Base-by-base conservation (phyloP, 2,329 filamentous ascomycete genomes). In the Pyrenochaeta sp. region DNA sequence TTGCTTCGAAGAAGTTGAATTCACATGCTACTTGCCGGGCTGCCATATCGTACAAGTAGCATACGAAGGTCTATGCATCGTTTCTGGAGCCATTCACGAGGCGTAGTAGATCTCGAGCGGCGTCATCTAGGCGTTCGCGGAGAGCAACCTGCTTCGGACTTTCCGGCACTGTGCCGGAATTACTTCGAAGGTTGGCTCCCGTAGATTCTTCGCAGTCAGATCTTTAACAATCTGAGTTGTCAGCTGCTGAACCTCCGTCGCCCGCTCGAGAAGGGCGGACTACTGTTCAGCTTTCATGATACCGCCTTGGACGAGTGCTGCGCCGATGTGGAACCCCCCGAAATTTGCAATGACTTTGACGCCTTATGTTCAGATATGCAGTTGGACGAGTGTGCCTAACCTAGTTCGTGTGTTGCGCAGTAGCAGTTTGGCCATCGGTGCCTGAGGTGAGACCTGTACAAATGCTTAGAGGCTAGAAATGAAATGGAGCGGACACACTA, bases 121-220 rank as follows among this genome's bases (percentile, higher is more conserved):
- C 23, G 30, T 30, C 40, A n/a, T 30, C 18, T 7, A 42, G 40
- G 23, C 11, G 15, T 2, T 12, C 23, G 10, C 40, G 40, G 3
- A n/a, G 11, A 6, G 23, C 21, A 4, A n/a, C 21, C 20, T 30
- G 15, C 23, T 42, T 23, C 15, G 23, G 40, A 23, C 18, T n/a
- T 12, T 42, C 40, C 3, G 40, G 40, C 10, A 60, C 32, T 12
- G 47, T 31, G 18, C 45, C 41, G 60, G 56, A 29, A 36, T 29
- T 14, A 32, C 35, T 14, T 51, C 45, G 32, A 65, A 65, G 5
- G 53, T 51, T 17, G 60, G 62, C 29, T 63, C 53, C 12, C 49
- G 20, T 18, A 56, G 18, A 1, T 56, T 46, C 30, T 52, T 52
- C 32, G 49, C 36, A 14, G 32, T 43, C 39, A 64, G 45, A 27